phyloP scores from a whole-genome alignment of 83 land plant species.

The Larix sibirica region DNA sequence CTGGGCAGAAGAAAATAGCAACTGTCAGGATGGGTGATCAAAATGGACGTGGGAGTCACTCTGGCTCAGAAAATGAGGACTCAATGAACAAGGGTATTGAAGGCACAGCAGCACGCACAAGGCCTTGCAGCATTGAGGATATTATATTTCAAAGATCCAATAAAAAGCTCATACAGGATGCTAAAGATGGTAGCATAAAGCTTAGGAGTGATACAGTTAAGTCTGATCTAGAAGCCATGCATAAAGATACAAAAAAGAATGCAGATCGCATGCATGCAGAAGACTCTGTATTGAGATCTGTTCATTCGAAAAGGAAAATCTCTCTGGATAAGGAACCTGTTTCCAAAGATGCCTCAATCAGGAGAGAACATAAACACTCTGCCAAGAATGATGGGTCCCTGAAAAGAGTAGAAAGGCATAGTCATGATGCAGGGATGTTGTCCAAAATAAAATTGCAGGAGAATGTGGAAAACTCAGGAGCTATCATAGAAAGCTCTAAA shows the following conservation, averaged over 20 bases:
- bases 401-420: conserved; percentile 14
- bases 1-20: not conserved
- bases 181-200: conserved; percentile 16
- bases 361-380: conserved; percentile 16
- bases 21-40: conserved; percentile 24
- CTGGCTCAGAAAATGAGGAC: conserved; percentile 6
- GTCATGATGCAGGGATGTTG: not conserved
- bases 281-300: conserved; percentile 5
- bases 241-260: conserved; percentile 8
- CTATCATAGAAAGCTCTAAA: not conserved
- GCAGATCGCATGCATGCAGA: conserved; percentile 1
- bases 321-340: not conserved
- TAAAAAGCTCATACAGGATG: conserved; percentile 34
- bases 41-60: conserved; percentile 16
- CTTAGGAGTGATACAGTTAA: conserved; percentile 8
- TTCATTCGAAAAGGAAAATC: not conserved
- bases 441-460: not conserved
- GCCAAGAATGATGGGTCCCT: conserved; percentile 3
- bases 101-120: conserved; percentile 71
- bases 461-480: conserved; percentile 10
- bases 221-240: not conserved
- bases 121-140: conserved; percentile 71
- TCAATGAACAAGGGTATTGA: conserved; percentile 22
- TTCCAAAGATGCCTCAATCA: conserved; percentile 19
- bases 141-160: conserved; percentile 49